These are phyloP conservation scores for Daucus carota DNA, from an alignment of 129 eudicot genomes.

Conservation along the genomic window DNA sequence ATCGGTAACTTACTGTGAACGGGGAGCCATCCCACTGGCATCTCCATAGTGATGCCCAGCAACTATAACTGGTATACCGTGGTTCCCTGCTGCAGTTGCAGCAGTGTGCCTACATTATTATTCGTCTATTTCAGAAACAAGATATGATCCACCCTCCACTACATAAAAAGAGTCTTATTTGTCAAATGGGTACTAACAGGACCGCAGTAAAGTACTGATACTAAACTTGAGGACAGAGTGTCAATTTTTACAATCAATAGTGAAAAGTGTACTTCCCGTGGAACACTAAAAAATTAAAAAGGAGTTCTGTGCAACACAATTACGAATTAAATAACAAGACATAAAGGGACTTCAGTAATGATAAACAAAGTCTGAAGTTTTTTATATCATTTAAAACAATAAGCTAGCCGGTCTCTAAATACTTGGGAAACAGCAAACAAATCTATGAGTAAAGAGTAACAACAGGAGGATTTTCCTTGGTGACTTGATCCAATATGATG, in stretches of 20 bases:
- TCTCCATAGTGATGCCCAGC: slow-evolving; percentile 85
- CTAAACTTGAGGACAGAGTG: background rate
- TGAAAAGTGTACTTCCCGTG: background rate
- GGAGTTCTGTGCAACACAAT: background rate
- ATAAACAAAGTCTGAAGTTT: background rate
- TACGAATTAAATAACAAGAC: background rate
- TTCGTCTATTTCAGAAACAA: background rate
- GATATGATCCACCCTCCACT: background rate
- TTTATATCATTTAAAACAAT: no score
- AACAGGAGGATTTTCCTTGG: background rate
- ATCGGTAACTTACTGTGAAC: slow-evolving; percentile 65
- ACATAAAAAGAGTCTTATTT: background rate
- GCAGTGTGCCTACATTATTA: slow-evolving; percentile 80
- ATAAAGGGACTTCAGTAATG: background rate
- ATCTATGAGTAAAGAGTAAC: background rate
- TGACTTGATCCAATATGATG: no score
- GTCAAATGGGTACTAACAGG: background rate
- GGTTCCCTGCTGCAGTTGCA: slow-evolving; percentile 92
- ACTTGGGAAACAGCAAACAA: background rate
- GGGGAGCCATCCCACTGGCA: slow-evolving; percentile 99
- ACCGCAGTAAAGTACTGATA: background rate
- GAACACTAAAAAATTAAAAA: no score
- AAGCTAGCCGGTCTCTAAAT: background rate
- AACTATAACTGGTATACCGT: slow-evolving; percentile 85
- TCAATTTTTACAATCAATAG: no score